phyloP scores from a whole-genome alignment of 768 basidiomycete genomes.

The Russula foetens region DNA sequence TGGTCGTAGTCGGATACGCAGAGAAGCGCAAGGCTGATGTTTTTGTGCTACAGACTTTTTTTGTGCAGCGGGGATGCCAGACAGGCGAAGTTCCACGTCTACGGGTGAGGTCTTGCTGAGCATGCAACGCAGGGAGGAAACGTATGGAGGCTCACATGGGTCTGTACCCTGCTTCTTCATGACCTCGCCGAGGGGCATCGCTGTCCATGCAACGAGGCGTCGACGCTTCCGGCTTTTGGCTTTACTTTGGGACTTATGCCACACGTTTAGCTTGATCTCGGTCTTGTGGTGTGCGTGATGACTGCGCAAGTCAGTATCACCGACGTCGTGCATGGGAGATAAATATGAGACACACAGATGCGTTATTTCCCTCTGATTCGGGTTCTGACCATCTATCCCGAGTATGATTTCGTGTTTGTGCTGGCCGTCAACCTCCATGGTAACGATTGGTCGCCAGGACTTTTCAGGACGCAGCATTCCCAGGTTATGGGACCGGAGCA shows the following conservation, averaged over 20 bases:
- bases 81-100: conserved; percentile 16
- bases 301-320: conserved; percentile 25
- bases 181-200: conserved; percentile 46
- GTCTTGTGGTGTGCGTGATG: conserved; percentile 33
- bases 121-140: background rate
- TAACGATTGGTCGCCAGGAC: conserved; percentile 60
- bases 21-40: conserved; percentile 8
- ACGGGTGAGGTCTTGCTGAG: background rate
- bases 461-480: conserved; percentile 45
- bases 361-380: conserved; percentile 50
- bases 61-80: conserved; percentile 5
- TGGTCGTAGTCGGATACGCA: conserved; percentile 15
- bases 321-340: background rate
- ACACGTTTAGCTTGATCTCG: conserved; percentile 45
- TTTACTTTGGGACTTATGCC: conserved; percentile 52
- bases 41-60: conserved; percentile 15
- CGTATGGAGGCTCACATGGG: conserved; percentile 32
- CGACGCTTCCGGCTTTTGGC: conserved; percentile 47
- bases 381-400: conserved; percentile 62
- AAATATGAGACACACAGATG: conserved; percentile 40
- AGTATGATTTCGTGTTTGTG: conserved; percentile 48
- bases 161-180: conserved; percentile 40
- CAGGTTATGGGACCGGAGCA: conserved; percentile 34
- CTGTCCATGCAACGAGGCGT: conserved; percentile 44
- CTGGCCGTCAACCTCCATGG: conserved; percentile 45